Evolutionary conservation across 192 early-diverging fungal species (phyloP).

Genomic region (Coemansia sp.): DNA sequence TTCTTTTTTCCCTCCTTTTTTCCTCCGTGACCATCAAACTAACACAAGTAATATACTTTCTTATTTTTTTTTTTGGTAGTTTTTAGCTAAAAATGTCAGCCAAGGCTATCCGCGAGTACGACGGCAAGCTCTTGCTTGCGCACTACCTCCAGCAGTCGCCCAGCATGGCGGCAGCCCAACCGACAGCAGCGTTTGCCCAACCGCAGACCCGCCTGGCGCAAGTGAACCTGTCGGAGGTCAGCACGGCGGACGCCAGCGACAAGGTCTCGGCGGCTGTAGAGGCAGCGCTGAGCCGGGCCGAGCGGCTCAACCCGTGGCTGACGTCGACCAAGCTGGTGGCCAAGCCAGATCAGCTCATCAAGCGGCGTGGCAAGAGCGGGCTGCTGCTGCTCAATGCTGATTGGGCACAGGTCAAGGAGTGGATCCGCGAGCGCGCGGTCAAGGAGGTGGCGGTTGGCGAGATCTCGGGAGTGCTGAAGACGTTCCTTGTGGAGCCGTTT

Average conservation of each 20-base stretch:
- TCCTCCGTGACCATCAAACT: background rate
- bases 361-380: conserved; percentile 95
- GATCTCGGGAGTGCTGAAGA: conserved; percentile 84
- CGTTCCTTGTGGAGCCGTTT: conserved; percentile 94
- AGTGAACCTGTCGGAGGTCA: conserved; percentile 64
- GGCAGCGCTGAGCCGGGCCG: conserved; percentile 62
- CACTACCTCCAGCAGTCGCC: conserved; percentile 81
- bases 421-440: conserved; percentile 90
- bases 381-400: conserved; percentile 88
- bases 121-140: conserved; percentile 94
- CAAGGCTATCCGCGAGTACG: conserved; percentile 94
- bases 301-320: conserved; percentile 84
- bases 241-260: conserved; percentile 44
- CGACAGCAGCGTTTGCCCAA: conserved; percentile 64
- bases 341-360: conserved; percentile 98
- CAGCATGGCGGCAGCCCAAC: conserved; percentile 52
- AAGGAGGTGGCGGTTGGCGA: conserved; percentile 79
- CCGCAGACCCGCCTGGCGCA: conserved; percentile 76
- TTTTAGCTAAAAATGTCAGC: conserved; percentile 62
- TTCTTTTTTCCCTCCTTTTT: background rate
- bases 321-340: conserved; percentile 77
- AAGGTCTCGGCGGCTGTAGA: conserved; percentile 67
- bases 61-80: background rate
- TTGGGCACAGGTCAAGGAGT: conserved; percentile 83
- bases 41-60: background rate